phyloP scores from a whole-genome alignment of 2,329 filamentous ascomycete genomes.

The Neonectria hederae region DNA sequence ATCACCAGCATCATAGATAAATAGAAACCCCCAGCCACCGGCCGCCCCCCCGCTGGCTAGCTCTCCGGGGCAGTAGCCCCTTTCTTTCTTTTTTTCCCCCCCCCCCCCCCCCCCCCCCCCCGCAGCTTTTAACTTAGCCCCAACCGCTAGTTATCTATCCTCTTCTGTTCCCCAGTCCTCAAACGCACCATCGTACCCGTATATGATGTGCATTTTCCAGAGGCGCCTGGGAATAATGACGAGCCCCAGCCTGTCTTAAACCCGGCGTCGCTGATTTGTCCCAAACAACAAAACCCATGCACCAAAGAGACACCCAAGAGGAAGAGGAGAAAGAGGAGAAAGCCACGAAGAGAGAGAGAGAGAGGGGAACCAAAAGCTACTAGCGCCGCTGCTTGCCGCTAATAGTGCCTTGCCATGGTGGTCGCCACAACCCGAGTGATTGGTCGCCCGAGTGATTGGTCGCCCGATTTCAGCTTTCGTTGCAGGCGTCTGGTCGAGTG shows the following conservation, averaged over 20 bases:
- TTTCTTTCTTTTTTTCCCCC: too few relatives aligned
- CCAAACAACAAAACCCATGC: background rate
- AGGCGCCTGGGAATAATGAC: too few relatives aligned
- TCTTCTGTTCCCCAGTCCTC: too few relatives aligned
- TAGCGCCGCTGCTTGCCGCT: slow-evolving; percentile 31
- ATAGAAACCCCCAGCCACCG: too few relatives aligned
- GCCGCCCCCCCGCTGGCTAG: too few relatives aligned
- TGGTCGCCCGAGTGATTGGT: slow-evolving; percentile 34
- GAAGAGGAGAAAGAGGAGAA: background rate
- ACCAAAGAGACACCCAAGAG: background rate
- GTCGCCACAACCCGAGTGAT: slow-evolving; percentile 26
- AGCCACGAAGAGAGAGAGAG: background rate
- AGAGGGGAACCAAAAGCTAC: background rate
- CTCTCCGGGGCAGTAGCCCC: background rate
- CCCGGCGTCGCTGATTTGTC: background rate
- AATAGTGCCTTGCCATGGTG: slow-evolving; percentile 29
- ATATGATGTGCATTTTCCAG: too few relatives aligned
- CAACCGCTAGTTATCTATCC: too few relatives aligned
- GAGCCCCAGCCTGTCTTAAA: too few relatives aligned
- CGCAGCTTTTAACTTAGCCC: too few relatives aligned
- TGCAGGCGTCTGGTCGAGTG: background rate
- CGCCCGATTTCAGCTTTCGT: background rate
- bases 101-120: too few relatives aligned
- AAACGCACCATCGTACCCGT: too few relatives aligned
- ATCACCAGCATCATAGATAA: too few relatives aligned